Base-by-base conservation (phyloP, 2,329 filamentous ascomycete genomes). In the Paramyrothecium sp. region DNA sequence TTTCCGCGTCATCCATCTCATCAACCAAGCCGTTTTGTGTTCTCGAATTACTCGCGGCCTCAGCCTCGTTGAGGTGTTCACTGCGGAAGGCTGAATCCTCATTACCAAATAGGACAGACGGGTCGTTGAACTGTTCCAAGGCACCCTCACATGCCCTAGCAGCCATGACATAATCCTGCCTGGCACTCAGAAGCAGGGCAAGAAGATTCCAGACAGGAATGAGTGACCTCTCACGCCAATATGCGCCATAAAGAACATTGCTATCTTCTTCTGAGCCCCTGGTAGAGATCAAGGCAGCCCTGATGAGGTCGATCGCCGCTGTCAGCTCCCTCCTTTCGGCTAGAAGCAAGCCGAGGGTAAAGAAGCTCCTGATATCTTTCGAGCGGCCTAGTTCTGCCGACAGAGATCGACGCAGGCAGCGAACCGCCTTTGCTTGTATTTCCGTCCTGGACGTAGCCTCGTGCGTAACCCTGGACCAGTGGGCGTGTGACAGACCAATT, bases 151-250 rank as follows among this genome's bases (percentile, higher is more conserved):
- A 98, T 33, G 92, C 89, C 66, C 89, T 88, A 26, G 86, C 83
- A 2, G 95, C 93, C 71, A 90, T 89, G 53, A 85, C 78, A 65
- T 90, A 96, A 61, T 97, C 92, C 63, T 96, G 90, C 61, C 90
- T 87, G 1, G 92, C 91, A 63, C 91, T 97, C 30, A 98, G 76
- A 21, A 98, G 80, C 22, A 99, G 80, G 0, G 92, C 89, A 51
- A 99, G 81, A 17, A 99, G 81, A 77, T 99, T 95, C 93, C 95
- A 97, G 22, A 97, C 75, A 2, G 93, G 89, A 22, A 98, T 87
- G 34, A 88, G 74, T 7, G 83, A 81, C 51, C 85, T 79, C 69
- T 92, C 87, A 56, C 85, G 81, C 82, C 81, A 86, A 62, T 81
- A 84, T 2, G 78, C 76, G 0, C 81, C 80, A 53, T 78, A 74